Evolutionary conservation across 495 filamentous ascomycete species (phyloP), one percentile per base, ranked within the genome.

Genomic region (Barbatosphaeria neglecta): DNA sequence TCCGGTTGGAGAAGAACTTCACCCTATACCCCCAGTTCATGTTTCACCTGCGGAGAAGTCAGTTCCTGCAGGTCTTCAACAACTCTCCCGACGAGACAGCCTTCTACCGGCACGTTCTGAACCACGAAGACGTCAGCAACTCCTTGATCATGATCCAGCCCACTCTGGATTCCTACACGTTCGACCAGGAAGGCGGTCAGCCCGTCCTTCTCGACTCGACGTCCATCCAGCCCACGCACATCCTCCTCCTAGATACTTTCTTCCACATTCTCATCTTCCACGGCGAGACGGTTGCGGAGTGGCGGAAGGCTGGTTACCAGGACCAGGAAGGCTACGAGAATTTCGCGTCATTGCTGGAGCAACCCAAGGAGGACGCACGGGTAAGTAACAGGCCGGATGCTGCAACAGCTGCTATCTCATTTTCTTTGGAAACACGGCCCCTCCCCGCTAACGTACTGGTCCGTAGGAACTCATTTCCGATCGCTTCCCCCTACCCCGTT

Each of bases 261-360:
- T 99, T 99, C 82, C 93, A 97, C 62, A 97, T 99, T 50, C 80
- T 99, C 43, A 99, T 99, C 52, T 97, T 96, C 78, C 86, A 97
- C 59, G 93, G 93, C 41, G 92, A 97, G 69, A 97, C 90, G 3
- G 84, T 97, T 61, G 93, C 93, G 0, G 88, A 96, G 60, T 99
- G 93, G 93, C 83, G 89, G 55, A 97, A 99, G 67, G 88, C 88
- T 15, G 93, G 93, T 2, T 99, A 97, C 56, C 93, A 99, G 47
- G 90, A 97, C 2, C 90, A 96, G 64, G 92, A 97, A 56, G 93
- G 90, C 37, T 99, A 99, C 56, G 93, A 96, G 62, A 97, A 95
- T 65, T 90, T 99, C 65, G 87, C 83, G 48, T 65, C 77, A 23
- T 75, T 99, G 39, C 72, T 99, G 42, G 88, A 96, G 55, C 80